Conservation (phyloP, 257 asterid species). For the Penstemon barbatus region DNA sequence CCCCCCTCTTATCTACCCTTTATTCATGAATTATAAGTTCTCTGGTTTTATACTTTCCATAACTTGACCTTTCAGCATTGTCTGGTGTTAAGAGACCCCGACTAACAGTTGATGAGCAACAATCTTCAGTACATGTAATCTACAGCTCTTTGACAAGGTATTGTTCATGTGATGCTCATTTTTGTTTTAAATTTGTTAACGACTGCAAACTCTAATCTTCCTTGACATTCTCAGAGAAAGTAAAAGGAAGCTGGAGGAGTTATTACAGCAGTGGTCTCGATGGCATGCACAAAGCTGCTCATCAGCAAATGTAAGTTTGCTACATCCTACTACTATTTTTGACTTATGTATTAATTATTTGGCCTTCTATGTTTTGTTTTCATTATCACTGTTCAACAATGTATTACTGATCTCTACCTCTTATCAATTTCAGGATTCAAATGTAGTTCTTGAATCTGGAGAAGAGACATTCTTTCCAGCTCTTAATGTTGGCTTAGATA, state of each 20-base stretch:
- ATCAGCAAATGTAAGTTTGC: conserved; percentile 54
- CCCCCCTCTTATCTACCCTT: conserved; percentile 8
- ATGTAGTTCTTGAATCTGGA: conserved; percentile 67
- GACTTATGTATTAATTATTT: conserved; percentile 11
- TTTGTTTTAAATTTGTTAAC: conserved; percentile 14
- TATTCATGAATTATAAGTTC: conserved; percentile 17
- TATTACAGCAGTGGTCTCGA: conserved; percentile 83
- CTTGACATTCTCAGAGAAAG: conserved; percentile 69
- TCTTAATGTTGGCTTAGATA: conserved; percentile 72
- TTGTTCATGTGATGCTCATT: conserved; percentile 18
- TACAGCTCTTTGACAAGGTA: conserved; percentile 80
- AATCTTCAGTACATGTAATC: conserved; percentile 75
- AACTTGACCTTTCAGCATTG: conserved; percentile 49
- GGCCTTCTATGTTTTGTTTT: conserved; percentile 19
- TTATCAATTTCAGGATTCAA: conserved; percentile 59
- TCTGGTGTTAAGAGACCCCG: conserved; percentile 89
- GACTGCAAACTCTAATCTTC: conserved; percentile 21
- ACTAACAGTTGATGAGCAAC: conserved; percentile 54
- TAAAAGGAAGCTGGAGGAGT: conserved; percentile 79
- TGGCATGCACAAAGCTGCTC: conserved; percentile 79
- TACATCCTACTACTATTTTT: conserved; percentile 9
- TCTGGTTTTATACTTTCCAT: conserved; percentile 39
- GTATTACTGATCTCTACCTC: conserved; percentile 27
- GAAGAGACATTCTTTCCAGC: conserved; percentile 96
- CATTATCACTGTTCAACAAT: conserved; percentile 16